Conservation (phyloP, 768 basidiomycete genomes). For the Lactifluus rugatus region DNA sequence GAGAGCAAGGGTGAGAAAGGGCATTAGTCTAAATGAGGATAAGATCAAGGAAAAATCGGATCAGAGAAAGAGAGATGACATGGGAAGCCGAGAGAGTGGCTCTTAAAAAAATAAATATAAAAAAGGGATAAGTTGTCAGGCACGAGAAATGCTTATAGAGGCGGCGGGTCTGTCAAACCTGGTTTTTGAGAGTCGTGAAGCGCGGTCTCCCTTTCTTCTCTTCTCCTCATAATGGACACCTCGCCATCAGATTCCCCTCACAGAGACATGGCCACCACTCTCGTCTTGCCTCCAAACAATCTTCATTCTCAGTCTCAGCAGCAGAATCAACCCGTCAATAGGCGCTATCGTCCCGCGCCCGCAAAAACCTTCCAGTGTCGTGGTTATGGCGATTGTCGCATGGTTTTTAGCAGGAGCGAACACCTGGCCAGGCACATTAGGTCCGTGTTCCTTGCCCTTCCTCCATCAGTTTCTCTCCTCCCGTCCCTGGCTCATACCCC, state of each 20-base stretch:
- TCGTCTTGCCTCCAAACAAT: neutral
- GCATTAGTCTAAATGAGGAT: slow-evolving; percentile 16
- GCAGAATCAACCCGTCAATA: slow-evolving; percentile 29
- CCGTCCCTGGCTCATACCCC: slow-evolving; percentile 18
- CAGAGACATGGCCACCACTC: slow-evolving; percentile 11
- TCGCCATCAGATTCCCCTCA: slow-evolving; percentile 9
- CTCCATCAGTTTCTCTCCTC: slow-evolving; percentile 16
- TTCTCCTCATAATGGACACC: slow-evolving; percentile 6
- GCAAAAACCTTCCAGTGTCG: slow-evolving; percentile 94
- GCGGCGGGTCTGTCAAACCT: neutral
- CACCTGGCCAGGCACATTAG: slow-evolving; percentile 93
- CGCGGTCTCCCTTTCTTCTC: neutral
- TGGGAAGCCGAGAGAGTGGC: neutral
- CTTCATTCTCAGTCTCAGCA: slow-evolving; percentile 7
- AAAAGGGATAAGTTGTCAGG: slow-evolving; percentile 8
- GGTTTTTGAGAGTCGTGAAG: neutral
- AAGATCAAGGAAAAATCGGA: slow-evolving; percentile 17
- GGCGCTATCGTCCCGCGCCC: slow-evolving; percentile 72
- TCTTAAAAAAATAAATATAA: neutral
- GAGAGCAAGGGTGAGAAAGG: neutral
- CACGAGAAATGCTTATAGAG: slow-evolving; percentile 17
- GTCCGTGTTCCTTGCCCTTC: slow-evolving; percentile 37
- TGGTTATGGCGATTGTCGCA: slow-evolving; percentile 90
- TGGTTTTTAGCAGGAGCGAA: slow-evolving; percentile 94
- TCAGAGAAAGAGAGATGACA: neutral